These are phyloP conservation scores for Ophiorrhiza pumila DNA, from an alignment of 257 asterid species.

Conservation along the genomic window DNA sequence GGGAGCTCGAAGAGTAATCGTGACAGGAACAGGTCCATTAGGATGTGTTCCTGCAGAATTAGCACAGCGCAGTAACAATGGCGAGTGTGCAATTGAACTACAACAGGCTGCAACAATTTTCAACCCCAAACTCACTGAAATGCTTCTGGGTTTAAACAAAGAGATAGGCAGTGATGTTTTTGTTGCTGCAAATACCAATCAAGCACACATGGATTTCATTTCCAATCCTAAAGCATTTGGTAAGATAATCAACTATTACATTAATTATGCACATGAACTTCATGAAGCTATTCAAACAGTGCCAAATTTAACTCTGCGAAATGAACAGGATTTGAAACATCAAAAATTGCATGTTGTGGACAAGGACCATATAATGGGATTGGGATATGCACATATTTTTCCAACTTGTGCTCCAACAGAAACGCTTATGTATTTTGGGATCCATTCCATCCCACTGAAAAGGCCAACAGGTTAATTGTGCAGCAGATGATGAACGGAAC, in stretches of 20 bases:
- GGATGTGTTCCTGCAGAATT: constrained; percentile 89
- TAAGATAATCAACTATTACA: constrained; percentile 12
- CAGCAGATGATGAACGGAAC: constrained; percentile 56
- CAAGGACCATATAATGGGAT: constrained; percentile 90
- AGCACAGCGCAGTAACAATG: constrained; percentile 50
- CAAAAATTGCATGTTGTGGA: constrained; percentile 88
- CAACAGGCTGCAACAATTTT: constrained; percentile 54
- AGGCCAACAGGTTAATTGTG: constrained; percentile 70
- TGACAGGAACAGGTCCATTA: constrained; percentile 84
- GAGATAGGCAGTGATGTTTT: constrained; percentile 48
- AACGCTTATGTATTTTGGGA: constrained; percentile 79
- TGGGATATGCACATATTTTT: constrained; percentile 71
- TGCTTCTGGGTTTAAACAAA: constrained; percentile 49
- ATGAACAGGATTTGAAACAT: constrained; percentile 30
- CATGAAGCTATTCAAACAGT: no score
- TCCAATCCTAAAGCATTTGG: constrained; percentile 59
- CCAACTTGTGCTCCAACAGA: constrained; percentile 68
- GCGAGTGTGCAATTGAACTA: constrained; percentile 59
- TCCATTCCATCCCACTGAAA: constrained; percentile 78
- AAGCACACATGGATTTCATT: constrained; percentile 57
- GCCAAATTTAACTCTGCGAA: no score
- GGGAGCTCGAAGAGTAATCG: constrained; percentile 68
- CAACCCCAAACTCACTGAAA: constrained; percentile 57
- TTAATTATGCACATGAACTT: background rate
- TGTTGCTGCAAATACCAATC: constrained; percentile 58